Evolutionary conservation across 2,329 filamentous ascomycete genomes (phyloP).

Genomic region (Myriosclerotinia scirpicola): DNA sequence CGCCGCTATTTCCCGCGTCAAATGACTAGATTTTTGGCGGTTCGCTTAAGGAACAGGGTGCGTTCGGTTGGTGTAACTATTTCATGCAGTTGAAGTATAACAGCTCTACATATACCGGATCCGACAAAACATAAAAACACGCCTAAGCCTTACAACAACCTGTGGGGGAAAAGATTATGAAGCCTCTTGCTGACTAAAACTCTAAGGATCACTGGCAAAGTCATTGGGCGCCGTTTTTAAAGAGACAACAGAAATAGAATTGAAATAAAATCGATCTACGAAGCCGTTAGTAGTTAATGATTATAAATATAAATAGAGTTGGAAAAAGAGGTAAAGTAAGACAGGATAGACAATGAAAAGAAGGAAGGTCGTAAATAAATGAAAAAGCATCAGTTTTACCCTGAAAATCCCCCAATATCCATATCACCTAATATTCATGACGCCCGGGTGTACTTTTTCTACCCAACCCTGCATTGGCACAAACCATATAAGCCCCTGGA

Average conservation of each 20-base stretch:
- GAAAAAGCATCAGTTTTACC: too few relatives aligned
- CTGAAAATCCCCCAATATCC: too few relatives aligned
- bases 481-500: neutral
- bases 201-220: neutral
- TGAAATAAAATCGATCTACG: neutral
- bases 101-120: too few relatives aligned
- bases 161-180: neutral
- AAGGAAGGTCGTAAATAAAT: neutral
- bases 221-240: neutral
- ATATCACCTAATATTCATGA: neutral
- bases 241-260: neutral
- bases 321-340: neutral
- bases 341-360: neutral
- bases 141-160: too few relatives aligned
- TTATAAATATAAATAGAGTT: neutral
- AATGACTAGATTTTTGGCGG: neutral
- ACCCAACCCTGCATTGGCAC: neutral
- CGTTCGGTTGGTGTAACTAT: neutral
- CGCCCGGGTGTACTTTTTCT: neutral
- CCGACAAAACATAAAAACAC: too few relatives aligned
- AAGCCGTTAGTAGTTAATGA: too few relatives aligned
- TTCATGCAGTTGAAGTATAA: neutral
- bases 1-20: neutral
- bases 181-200: neutral
- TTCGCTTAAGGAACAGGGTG: neutral